Conservation (phyloP, 225 moss, liverwort and hornwort genomes). For the Straminergon stramineum region DNA sequence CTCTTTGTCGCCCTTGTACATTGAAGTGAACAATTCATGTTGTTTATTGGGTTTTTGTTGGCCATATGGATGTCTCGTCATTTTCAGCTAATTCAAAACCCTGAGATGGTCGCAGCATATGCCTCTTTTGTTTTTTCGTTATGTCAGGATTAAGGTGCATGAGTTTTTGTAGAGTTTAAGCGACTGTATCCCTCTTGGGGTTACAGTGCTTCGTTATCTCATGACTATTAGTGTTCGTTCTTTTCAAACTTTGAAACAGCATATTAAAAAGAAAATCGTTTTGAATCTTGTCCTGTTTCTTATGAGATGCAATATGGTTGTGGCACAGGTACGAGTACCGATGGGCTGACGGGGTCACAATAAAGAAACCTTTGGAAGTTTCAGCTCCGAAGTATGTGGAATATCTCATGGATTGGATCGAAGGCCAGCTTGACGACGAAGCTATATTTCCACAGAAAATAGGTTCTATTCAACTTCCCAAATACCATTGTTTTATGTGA, state of each 20-base stretch:
- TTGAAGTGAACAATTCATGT: not conserved
- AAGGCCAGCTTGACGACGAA: slow-evolving; percentile 95
- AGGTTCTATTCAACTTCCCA: slow-evolving; percentile 23
- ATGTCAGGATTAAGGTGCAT: not conserved
- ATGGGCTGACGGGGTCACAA: slow-evolving; percentile 97
- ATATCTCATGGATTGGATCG: slow-evolving; percentile 99
- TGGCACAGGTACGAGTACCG: slow-evolving; percentile 84
- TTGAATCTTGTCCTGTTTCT: not conserved
- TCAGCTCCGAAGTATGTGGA: slow-evolving; percentile 98
- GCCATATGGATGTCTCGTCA: not conserved
- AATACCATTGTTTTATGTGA: not conserved
- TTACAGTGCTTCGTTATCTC: not conserved
- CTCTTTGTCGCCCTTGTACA: not conserved
- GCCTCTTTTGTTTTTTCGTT: not conserved
- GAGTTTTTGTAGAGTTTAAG: not conserved
- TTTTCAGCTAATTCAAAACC: not conserved
- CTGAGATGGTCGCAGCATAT: not conserved
- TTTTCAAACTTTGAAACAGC: not conserved
- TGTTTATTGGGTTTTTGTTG: not conserved
- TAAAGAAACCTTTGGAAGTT: slow-evolving; percentile 95
- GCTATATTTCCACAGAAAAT: slow-evolving; percentile 98
- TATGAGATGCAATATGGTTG: not conserved
- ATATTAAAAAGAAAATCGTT: not conserved
- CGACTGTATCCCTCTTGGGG: not conserved
- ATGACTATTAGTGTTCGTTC: not conserved